Percentiles rank a stretch among this genome's conserved stretches.
Conservation (phyloP, 2,329 filamentous ascomycete species). For the Neocatenulostroma microsporum region DNA sequence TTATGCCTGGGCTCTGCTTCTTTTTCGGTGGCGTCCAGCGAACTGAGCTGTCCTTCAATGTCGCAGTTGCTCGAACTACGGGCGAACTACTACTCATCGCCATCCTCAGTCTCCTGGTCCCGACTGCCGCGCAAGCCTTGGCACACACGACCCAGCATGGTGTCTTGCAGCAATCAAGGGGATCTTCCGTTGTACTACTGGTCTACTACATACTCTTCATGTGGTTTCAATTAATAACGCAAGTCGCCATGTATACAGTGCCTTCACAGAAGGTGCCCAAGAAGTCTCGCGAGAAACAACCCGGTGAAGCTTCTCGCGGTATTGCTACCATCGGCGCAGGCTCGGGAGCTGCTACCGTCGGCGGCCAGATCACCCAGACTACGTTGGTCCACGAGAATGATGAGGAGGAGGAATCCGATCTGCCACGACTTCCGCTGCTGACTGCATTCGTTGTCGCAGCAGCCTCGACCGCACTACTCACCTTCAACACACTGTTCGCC, state of each 20-base stretch:
- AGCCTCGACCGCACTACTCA: too few species aligned
- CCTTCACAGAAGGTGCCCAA: conserved; percentile 70
- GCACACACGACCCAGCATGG: conserved; percentile 20
- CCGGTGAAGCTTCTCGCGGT: conserved; percentile 43
- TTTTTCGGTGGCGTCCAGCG: conserved; percentile 73
- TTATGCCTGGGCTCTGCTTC: conserved; percentile 88
- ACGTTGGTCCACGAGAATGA: conserved; percentile 45
- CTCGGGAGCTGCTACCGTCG: conserved; percentile 44
- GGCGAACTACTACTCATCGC: conserved; percentile 71
- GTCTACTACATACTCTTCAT: conserved; percentile 78
- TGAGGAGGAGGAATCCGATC: conserved; percentile 72
- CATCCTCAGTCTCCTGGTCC: conserved; percentile 76
- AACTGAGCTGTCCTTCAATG: conserved; percentile 80
- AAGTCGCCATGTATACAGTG: conserved; percentile 69
- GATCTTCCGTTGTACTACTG: conserved; percentile 71
- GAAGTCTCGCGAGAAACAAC: conserved; percentile 38
- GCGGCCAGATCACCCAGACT: conserved; percentile 44
- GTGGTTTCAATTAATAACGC: conserved; percentile 84
- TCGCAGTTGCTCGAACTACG: conserved; percentile 83
- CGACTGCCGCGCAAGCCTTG: conserved; percentile 66
- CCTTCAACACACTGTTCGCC: too few species aligned
- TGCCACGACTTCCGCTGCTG: too few species aligned
- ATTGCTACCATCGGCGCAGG: conserved; percentile 48
- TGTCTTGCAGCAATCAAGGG: conserved; percentile 51
- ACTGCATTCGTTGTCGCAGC: too few species aligned